phyloP scores from a whole-genome alignment of 1,284 basidiomycete genomes.

The Ceratobasidium sp. region DNA sequence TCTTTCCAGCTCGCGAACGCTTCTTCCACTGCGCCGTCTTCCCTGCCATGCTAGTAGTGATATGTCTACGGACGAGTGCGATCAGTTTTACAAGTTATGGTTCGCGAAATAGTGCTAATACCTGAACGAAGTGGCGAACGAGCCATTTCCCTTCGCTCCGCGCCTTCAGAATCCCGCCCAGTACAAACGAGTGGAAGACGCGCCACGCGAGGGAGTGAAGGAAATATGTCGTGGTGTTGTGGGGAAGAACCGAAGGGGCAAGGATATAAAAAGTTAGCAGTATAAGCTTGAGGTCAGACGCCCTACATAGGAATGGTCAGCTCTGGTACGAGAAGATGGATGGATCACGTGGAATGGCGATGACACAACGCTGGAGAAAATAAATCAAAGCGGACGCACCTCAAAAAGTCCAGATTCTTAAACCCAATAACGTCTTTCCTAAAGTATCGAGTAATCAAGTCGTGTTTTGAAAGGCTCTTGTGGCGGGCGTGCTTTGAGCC shows the following conservation, averaged over 20 bases:
- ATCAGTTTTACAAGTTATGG: slow-evolving; percentile 71
- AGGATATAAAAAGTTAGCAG: slow-evolving; percentile 70
- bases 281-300: slow-evolving; percentile 76
- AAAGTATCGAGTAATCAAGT: slow-evolving; percentile 92
- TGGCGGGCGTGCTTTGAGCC: slow-evolving; percentile 19
- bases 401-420: slow-evolving; percentile 85
- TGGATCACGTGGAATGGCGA: background rate
- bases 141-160: slow-evolving; percentile 91
- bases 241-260: slow-evolving; percentile 60
- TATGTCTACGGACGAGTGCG: background rate
- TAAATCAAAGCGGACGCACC: slow-evolving; percentile 62
- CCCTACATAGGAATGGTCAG: slow-evolving; percentile 58
- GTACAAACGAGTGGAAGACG: slow-evolving; percentile 88
- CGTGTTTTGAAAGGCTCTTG: slow-evolving; percentile 78
- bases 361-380: background rate
- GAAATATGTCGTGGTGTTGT: slow-evolving; percentile 71
- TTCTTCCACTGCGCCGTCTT: slow-evolving; percentile 82
- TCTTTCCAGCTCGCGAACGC: slow-evolving; percentile 96
- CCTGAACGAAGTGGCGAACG: slow-evolving; percentile 92
- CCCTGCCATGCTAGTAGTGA: slow-evolving; percentile 58
- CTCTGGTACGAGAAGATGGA: background rate
- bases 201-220: slow-evolving; percentile 89
- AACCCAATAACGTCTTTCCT: slow-evolving; percentile 87
- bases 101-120: background rate
- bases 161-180: slow-evolving; percentile 85